Evolutionary conservation across 1,284 basidiomycete species (phyloP), one percentile per base, ranked within the genome.

Genomic region (Sanghuangporus sanghuang): DNA sequence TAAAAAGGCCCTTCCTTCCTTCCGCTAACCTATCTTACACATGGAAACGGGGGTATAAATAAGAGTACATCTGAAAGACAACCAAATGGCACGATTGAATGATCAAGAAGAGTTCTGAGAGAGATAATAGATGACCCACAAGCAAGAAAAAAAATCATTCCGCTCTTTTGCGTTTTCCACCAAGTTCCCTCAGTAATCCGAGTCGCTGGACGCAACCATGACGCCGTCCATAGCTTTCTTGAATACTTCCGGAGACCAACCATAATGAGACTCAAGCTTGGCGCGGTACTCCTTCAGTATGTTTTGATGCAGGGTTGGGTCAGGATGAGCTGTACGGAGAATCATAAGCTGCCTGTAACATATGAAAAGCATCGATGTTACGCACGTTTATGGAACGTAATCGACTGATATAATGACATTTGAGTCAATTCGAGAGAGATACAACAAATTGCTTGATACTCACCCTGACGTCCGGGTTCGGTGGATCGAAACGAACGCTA

Each of bases 401-500:
- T 89, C 0, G 89, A 80, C 87, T 90, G 60, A 6, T 53, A 63
- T n/a, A 63, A 32, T 14, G 54, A 55, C 6, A 3, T 4, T 42
- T 53, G 4, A 11, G 52, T 64, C 40, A 56, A 9, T 27, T 14
- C 46, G 42, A 57, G 49, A 66, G 69, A 38, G 67, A 48, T 14
- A 23, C 32, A 54, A 59, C 50, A 27, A 14, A 36, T 64, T 55
- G 57, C n/a, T 61, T 46, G n/a, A 64, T 18, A 71, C 83, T 71
- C 67, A 87, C 86, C 68, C 73, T 76, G 69, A 87, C 86, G 53
- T 74, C 75, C 64, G 75, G 74, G 68, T 85, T 76, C 8, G 87
- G 89, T 49, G 90, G 90, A 71, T 89, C 85, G 69, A 92, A 92
- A 32, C 89, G 82, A 35, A 92, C 90, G 72, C 89, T 90, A 11